Conservation (phyloP, 306 rosid genomes). For the Lathyrus oleraceus region DNA sequence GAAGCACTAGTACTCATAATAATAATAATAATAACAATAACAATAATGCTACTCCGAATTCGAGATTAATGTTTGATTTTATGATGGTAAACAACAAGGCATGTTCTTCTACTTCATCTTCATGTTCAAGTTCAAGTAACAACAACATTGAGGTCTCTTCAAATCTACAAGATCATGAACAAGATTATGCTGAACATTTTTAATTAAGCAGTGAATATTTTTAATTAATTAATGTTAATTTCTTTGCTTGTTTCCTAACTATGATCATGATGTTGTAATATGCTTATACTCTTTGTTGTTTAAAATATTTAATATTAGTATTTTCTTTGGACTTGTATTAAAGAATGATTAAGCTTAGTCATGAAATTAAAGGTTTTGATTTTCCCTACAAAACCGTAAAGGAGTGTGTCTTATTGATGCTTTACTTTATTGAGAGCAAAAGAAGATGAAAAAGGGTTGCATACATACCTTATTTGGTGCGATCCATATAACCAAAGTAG, state of each 20-base stretch:
- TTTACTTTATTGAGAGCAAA: not conserved
- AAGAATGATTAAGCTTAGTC: not conserved
- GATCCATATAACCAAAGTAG: no score
- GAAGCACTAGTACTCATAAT: conserved; percentile 13
- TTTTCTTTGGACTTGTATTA: not conserved
- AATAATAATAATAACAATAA: not conserved
- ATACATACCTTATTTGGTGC: not conserved
- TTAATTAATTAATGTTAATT: not conserved
- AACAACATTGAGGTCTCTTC: conserved; percentile 54
- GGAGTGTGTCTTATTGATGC: not conserved
- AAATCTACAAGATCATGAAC: conserved; percentile 41
- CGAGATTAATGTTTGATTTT: conserved; percentile 45
- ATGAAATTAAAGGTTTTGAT: not conserved
- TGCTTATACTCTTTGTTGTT: not conserved
- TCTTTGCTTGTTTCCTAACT: conserved; percentile 7
- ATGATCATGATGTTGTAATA: not conserved
- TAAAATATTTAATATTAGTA: not conserved
- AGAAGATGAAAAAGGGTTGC: not conserved
- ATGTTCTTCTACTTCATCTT: conserved; percentile 52
- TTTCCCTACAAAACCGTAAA: not conserved
- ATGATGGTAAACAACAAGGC: conserved; percentile 41
- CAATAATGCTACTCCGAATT: not conserved
- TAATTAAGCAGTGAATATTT: not conserved
- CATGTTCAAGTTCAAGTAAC: conserved; percentile 65
- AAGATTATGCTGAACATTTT: conserved; percentile 29